phyloP scores from a whole-genome alignment of 2,329 filamentous ascomycete species.

The Penicillium brasilianum region DNA sequence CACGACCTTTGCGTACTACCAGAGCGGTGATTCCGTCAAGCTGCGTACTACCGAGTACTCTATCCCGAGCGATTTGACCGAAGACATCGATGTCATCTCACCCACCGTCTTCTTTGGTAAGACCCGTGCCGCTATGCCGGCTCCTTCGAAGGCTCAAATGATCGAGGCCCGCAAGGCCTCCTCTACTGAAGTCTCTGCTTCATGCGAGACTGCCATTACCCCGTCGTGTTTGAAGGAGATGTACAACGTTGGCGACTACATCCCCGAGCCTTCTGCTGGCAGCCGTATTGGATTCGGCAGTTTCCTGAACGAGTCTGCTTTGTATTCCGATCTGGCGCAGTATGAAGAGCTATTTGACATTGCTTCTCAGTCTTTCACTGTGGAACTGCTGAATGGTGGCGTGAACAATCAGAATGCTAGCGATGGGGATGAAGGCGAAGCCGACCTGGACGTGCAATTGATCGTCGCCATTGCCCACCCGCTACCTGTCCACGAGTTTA shows the following conservation, averaged over 20 bases:
- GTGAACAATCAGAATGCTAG: conserved; percentile 46
- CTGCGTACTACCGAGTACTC: conserved; percentile 51
- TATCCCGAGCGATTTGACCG: conserved; percentile 45
- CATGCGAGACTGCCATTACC: conserved; percentile 45
- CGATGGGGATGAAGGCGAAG: conserved; percentile 56
- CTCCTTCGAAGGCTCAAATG: background rate
- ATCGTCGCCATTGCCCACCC: conserved; percentile 61
- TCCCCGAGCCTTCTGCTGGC: conserved; percentile 50
- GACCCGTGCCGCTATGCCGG: conserved; percentile 22
- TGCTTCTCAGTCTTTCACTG: conserved; percentile 42
- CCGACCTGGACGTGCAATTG: conserved; percentile 65
- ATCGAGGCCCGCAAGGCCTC: conserved; percentile 15
- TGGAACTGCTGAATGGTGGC: conserved; percentile 47
- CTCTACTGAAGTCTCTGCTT: conserved; percentile 33
- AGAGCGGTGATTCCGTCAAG: conserved; percentile 47
- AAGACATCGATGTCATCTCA: conserved; percentile 55
- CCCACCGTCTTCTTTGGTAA: conserved; percentile 59
- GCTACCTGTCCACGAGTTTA: conserved; percentile 61
- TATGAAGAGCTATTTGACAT: conserved; percentile 51
- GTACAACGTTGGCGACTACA: conserved; percentile 57
- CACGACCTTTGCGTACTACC: conserved; percentile 55
- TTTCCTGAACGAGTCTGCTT: conserved; percentile 59
- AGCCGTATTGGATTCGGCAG: conserved; percentile 58
- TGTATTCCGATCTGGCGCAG: conserved; percentile 51
- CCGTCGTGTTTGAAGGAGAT: conserved; percentile 55